phyloP scores from a whole-genome alignment of 345 rosid species.

The Rhizophora apiculata region DNA sequence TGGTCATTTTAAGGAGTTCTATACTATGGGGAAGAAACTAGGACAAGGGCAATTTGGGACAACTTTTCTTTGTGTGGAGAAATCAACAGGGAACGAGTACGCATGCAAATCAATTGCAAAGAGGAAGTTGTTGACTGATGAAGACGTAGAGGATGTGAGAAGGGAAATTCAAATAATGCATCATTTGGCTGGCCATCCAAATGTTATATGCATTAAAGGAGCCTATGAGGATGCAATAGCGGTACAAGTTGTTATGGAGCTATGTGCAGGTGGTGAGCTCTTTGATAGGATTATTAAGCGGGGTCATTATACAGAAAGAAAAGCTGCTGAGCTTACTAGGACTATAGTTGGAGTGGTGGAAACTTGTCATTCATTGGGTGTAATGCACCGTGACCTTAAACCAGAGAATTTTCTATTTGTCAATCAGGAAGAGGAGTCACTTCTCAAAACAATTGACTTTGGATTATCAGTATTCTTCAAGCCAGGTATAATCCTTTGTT shows the following conservation, averaged over 20 bases:
- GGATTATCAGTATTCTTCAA: constrained; percentile 31
- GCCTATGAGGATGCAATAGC: constrained; percentile 31
- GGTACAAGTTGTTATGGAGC: constrained; percentile 32
- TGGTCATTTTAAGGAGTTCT: constrained; percentile 26
- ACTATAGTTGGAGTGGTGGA: constrained; percentile 29
- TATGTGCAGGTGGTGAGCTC: constrained; percentile 32
- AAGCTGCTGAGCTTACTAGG: constrained; percentile 34
- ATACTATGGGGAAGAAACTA: constrained; percentile 29
- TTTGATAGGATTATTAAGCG: constrained; percentile 32
- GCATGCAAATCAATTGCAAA: constrained; percentile 36
- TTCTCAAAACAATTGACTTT: constrained; percentile 31
- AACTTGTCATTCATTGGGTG: constrained; percentile 28
- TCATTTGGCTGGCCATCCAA: constrained; percentile 33
- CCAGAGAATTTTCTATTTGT: constrained; percentile 29
- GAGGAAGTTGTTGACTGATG: constrained; percentile 28
- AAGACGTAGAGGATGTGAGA: constrained; percentile 33
- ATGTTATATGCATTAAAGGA: constrained; percentile 34
- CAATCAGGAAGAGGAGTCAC: constrained; percentile 22
- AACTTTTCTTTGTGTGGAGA: constrained; percentile 27
- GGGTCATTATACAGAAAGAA: constrained; percentile 26
- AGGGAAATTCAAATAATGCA: constrained; percentile 36
- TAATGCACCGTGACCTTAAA: constrained; percentile 32
- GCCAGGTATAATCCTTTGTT: constrained; percentile 17
- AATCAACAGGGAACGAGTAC: constrained; percentile 18
- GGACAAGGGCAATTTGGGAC: constrained; percentile 33